Conservation (phyloP, 306 rosid species). For the Dalbergia cultrata region DNA sequence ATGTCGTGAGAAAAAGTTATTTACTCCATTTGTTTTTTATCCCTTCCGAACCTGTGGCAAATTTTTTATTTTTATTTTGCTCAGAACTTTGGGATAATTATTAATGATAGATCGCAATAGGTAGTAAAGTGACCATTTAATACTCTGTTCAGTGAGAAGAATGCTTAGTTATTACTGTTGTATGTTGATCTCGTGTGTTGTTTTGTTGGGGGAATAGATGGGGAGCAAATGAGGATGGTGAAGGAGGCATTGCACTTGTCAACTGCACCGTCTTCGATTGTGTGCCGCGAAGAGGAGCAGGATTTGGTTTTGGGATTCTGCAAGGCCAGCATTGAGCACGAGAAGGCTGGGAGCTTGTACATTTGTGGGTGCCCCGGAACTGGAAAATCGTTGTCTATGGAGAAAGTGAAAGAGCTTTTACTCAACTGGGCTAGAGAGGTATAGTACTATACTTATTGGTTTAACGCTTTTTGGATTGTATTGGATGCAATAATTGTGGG, state of each 20-base stretch:
- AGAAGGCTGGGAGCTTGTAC: slow-evolving; percentile 83
- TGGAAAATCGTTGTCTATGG: slow-evolving; percentile 83
- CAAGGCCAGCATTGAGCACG: slow-evolving; percentile 68
- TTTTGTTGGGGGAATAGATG: slow-evolving; percentile 54
- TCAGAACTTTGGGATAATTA: background rate
- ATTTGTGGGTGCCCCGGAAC: slow-evolving; percentile 95
- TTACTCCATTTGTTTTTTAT: too few species aligned
- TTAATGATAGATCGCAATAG: too few species aligned
- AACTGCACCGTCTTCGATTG: slow-evolving; percentile 63
- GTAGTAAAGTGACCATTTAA: background rate
- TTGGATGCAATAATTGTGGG: background rate
- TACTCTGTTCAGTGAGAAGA: background rate
- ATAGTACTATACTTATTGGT: background rate
- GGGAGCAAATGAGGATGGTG: slow-evolving; percentile 65
- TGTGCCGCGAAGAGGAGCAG: slow-evolving; percentile 87
- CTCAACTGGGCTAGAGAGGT: slow-evolving; percentile 78
- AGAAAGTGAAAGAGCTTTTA: slow-evolving; percentile 66
- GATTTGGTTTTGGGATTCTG: slow-evolving; percentile 75
- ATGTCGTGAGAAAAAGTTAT: too few species aligned
- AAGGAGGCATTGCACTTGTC: slow-evolving; percentile 86
- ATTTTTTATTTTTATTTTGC: background rate
- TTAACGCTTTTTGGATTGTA: background rate
- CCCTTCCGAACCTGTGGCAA: too few species aligned
- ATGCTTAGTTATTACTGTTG: background rate
- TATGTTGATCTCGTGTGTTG: background rate